phyloP scores from a whole-genome alignment of 441 rosid genomes.

The Brassica hybrid region DNA sequence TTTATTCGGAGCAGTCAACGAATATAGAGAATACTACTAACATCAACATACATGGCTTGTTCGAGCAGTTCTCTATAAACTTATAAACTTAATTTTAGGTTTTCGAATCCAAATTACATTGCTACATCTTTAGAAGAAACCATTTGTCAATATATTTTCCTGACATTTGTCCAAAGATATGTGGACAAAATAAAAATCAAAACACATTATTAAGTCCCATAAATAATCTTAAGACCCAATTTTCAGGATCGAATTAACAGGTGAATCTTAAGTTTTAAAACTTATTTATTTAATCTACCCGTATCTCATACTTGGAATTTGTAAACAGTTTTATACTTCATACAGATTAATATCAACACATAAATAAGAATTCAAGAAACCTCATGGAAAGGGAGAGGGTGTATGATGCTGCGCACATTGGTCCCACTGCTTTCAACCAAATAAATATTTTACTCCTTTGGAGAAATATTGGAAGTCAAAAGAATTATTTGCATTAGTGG shows the following conservation, averaged over 20 bases:
- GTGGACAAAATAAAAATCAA: background rate
- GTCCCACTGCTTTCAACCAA: slow-evolving; percentile 37
- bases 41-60: background rate
- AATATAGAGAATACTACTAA: background rate
- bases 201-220: background rate
- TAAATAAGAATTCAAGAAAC: background rate
- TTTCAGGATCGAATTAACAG: too few species aligned
- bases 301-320: background rate
- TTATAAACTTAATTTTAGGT: background rate
- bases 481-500: slow-evolving; percentile 32
- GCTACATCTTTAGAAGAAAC: background rate
- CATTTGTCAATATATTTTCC: background rate
- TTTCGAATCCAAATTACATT: background rate
- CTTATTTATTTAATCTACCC: background rate
- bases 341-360: background rate
- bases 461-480: slow-evolving; percentile 31
- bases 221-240: background rate
- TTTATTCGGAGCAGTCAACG: slow-evolving; percentile 2
- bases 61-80: background rate
- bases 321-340: background rate
- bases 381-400: too few species aligned
- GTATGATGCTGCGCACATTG: background rate
- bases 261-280: too few species aligned
- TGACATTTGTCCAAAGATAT: background rate
- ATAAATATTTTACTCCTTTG: slow-evolving; percentile 27